Conservation (phyloP, 2,329 filamentous ascomycete species). For the Aspergillus aculeatus region DNA sequence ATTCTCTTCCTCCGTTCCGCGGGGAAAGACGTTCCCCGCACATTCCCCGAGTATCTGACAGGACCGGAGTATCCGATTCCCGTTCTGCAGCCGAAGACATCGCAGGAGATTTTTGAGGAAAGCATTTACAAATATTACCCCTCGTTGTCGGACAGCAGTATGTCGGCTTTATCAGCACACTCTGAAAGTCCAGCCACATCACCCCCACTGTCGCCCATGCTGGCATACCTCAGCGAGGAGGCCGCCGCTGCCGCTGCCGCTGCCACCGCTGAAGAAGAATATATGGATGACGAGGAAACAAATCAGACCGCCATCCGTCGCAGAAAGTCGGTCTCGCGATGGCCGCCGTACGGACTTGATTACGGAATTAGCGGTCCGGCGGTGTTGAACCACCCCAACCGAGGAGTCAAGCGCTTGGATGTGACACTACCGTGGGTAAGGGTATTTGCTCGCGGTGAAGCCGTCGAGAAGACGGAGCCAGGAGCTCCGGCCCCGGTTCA, state of each 20-base stretch:
- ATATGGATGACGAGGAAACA: not conserved
- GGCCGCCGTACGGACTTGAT: slow-evolving; percentile 41
- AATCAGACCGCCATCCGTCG: slow-evolving; percentile 24
- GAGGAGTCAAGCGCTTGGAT: slow-evolving; percentile 26
- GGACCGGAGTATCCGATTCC: slow-evolving; percentile 37
- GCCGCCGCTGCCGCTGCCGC: not conserved
- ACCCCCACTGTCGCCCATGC: not conserved
- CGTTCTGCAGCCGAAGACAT: slow-evolving; percentile 20
- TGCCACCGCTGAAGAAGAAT: slow-evolving; percentile 1
- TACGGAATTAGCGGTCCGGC: slow-evolving; percentile 26
- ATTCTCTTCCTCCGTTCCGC: slow-evolving; percentile 44
- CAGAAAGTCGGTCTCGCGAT: slow-evolving; percentile 38
- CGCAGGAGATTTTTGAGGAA: slow-evolving; percentile 4
- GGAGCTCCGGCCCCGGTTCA: too few relatives aligned
- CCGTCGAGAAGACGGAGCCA: not conserved
- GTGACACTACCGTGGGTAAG: slow-evolving; percentile 35
- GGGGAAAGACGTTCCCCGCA: slow-evolving; percentile 38
- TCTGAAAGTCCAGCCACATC: not conserved
- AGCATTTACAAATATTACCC: not conserved
- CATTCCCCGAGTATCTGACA: slow-evolving; percentile 34
- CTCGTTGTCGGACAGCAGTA: not conserved
- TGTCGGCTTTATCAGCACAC: not conserved
- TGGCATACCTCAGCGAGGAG: not conserved
- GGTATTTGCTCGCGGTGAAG: slow-evolving; percentile 21
- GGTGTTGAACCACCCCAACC: slow-evolving; percentile 14